Evolutionary conservation across 345 rosid species (phyloP).

Genomic region (Lepidium aucheri): DNA sequence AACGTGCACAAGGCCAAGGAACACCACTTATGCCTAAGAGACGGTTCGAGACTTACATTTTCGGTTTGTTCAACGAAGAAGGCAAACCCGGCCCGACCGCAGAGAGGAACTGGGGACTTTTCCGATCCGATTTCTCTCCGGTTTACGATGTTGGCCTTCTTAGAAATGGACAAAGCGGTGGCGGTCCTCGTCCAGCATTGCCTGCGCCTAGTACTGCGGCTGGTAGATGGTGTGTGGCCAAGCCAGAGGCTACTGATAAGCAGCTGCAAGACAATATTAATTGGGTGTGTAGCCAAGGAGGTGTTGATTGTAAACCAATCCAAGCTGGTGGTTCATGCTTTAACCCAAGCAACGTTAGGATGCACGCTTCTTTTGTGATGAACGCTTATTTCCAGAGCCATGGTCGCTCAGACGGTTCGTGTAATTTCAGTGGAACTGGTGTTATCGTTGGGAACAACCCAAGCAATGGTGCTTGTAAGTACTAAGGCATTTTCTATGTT

Average conservation of each 20-base stretch:
- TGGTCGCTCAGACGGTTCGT: constrained; percentile 32
- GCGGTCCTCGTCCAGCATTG: constrained; percentile 14
- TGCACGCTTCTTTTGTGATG: constrained; percentile 66
- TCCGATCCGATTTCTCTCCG: constrained; percentile 59
- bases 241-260: constrained; percentile 27
- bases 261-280: constrained; percentile 54
- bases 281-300: constrained; percentile 63
- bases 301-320: constrained; percentile 60
- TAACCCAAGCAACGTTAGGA: constrained; percentile 37
- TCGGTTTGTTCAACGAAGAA: constrained; percentile 77
- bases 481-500: constrained; percentile 18
- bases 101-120: constrained; percentile 76
- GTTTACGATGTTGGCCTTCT: constrained; percentile 56
- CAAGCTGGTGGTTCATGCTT: constrained; percentile 69
- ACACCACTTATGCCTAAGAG: constrained; percentile 82
- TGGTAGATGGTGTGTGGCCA: constrained; percentile 59
- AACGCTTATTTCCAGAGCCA: constrained; percentile 49
- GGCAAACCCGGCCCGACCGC: constrained; percentile 54
- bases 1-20: constrained; percentile 42
- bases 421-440: constrained; percentile 48
- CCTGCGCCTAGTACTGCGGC: constrained; percentile 14
- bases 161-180: constrained; percentile 32
- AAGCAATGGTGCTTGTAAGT: constrained; percentile 27
- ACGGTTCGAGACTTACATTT: constrained; percentile 60
- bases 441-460: constrained; percentile 21